phyloP scores from a whole-genome alignment of 2,329 filamentous ascomycete genomes.

The Neonectria hederae region DNA sequence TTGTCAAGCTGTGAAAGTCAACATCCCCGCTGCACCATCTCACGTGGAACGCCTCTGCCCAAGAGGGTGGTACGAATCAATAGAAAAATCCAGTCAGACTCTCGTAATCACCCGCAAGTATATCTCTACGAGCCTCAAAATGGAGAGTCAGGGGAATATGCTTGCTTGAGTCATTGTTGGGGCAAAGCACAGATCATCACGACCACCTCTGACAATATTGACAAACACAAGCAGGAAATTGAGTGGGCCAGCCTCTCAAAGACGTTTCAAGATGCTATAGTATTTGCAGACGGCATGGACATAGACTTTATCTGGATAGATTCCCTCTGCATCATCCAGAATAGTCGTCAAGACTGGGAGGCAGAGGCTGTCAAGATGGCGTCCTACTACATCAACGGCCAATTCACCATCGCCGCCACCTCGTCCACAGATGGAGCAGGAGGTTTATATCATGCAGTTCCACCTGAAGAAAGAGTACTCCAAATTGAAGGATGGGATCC shows the following conservation, averaged over 20 bases:
- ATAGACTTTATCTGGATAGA: constrained; percentile 18
- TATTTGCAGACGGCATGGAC: background rate
- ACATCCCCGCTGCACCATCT: background rate
- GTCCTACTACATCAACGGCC: constrained; percentile 13
- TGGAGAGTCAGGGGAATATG: background rate
- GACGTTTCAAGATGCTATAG: constrained; percentile 9
- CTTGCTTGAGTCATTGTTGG: constrained; percentile 11
- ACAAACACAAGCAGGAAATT: constrained; percentile 2
- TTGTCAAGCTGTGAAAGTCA: background rate
- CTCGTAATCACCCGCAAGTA: background rate
- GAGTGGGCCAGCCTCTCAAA: constrained; percentile 8
- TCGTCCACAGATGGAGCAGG: constrained; percentile 7
- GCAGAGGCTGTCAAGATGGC: constrained; percentile 14
- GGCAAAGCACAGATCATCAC: constrained; percentile 16
- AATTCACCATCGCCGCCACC: constrained; percentile 12
- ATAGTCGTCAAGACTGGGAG: constrained; percentile 9
- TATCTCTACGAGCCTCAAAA: background rate
- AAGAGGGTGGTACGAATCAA: background rate
- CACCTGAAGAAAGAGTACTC: background rate
- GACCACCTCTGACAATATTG: constrained; percentile 1
- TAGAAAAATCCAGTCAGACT: background rate
- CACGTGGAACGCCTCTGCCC: background rate
- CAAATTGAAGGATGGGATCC: background rate
- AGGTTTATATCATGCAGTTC: background rate
- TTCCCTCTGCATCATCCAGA: constrained; percentile 18